Conservation (phyloP, 768 basidiomycete species). For the Tylopilus plumbeoviolaceoides region DNA sequence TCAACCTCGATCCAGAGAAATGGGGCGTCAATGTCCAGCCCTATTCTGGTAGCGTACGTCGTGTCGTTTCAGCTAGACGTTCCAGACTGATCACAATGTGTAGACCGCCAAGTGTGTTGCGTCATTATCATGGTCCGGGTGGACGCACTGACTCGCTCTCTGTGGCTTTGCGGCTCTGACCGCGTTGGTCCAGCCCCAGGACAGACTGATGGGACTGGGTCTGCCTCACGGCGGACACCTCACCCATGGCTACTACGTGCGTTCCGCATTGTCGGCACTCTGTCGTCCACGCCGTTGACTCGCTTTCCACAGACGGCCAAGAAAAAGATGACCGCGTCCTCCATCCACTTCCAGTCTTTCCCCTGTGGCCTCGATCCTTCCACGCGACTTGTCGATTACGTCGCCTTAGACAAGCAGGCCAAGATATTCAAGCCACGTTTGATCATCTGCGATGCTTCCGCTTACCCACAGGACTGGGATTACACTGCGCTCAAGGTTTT, state of each 20-base stretch:
- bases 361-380: no score
- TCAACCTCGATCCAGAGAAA: conserved; percentile 86
- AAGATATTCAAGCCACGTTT: conserved; percentile 94
- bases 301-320: conserved; percentile 73
- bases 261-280: conserved; percentile 20
- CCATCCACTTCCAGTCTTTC: no score
- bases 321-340: no score
- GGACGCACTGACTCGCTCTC: conserved; percentile 8
- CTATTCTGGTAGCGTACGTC: conserved; percentile 84
- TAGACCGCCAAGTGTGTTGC: conserved; percentile 81
- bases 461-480: conserved; percentile 99
- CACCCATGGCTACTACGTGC: no score
- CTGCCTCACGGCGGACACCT: conserved; percentile 97
- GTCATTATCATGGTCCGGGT: not conserved
- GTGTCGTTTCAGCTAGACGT: not conserved
- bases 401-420: no score
- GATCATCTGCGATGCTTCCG: conserved; percentile 96
- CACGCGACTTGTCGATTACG: no score
- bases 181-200: conserved; percentile 93
- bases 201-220: conserved; percentile 98
- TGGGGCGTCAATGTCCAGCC: conserved; percentile 99
- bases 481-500: conserved; percentile 78
- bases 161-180: no score
- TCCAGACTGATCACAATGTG: no score
- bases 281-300: not conserved